Conservation (phyloP, 2,329 filamentous ascomycete genomes). For the Tolypocladium amazonense region DNA sequence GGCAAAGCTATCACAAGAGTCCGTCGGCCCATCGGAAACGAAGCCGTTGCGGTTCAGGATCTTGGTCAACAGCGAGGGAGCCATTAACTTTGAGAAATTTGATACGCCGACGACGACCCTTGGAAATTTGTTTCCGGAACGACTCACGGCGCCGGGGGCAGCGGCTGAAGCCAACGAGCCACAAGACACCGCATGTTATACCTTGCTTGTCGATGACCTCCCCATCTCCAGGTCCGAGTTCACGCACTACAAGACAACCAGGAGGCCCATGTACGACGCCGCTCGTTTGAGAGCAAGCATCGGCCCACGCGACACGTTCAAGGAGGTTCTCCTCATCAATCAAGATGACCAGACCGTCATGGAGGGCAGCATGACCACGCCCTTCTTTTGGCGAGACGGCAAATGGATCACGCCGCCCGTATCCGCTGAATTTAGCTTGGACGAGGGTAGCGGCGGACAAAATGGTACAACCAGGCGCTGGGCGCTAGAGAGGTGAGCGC, state of each 20-base stretch:
- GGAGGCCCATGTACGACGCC: conserved; percentile 58
- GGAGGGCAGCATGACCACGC: conserved; percentile 75
- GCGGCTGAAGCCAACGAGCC: conserved; percentile 11
- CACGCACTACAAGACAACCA: conserved; percentile 80
- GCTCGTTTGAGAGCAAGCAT: conserved; percentile 56
- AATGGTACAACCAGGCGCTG: conserved; percentile 73
- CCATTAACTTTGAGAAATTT: conserved; percentile 30
- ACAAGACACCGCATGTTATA: conserved; percentile 21
- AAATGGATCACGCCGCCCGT: conserved; percentile 74
- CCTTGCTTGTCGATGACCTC: conserved; percentile 32
- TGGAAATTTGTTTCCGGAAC: conserved; percentile 45
- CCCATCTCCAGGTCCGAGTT: conserved; percentile 43
- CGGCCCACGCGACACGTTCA: conserved; percentile 27
- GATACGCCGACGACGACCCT: conserved; percentile 27
- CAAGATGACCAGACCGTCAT: conserved; percentile 52
- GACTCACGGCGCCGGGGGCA: conserved; percentile 35
- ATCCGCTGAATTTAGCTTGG: conserved; percentile 22
- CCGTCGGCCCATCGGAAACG: conserved; percentile 22
- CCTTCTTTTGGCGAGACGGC: conserved; percentile 65
- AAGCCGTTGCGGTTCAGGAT: conserved; percentile 42
- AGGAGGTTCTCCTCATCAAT: conserved; percentile 71
- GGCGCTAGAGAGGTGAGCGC: conserved; percentile 56
- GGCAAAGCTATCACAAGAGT: conserved; percentile 15
- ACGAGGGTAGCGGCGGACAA: conserved; percentile 60
- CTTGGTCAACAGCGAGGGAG: conserved; percentile 38